Percentiles rank a stretch among this genome's conserved stretches.
phyloP scores from a whole-genome alignment of 108 stramenopile genomes.

The Pseudonitzschia pungens region DNA sequence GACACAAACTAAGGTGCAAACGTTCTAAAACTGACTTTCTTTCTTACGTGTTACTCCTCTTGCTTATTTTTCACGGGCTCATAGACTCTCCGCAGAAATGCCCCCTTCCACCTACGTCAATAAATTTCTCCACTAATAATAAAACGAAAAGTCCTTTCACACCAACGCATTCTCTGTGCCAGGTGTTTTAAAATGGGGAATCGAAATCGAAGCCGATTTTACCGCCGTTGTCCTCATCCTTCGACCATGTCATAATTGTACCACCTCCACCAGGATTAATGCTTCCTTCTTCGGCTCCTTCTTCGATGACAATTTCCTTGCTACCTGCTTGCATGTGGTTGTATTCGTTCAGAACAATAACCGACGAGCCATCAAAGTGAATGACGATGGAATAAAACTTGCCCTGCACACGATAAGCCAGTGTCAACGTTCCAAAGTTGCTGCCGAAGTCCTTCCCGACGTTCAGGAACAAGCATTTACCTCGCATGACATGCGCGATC shows the following conservation, averaged over 20 bases:
- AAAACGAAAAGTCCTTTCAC: not conserved
- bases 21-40: no score
- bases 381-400: slow-evolving; percentile 42
- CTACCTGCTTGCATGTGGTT: slow-evolving; percentile 40
- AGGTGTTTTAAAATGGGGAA: slow-evolving; percentile 39
- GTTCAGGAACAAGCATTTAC: slow-evolving; percentile 46
- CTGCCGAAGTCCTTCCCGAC: slow-evolving; percentile 43
- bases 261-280: slow-evolving; percentile 44
- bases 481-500: slow-evolving; percentile 36
- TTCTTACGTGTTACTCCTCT: no score
- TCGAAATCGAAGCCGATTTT: slow-evolving; percentile 46
- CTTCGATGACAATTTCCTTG: slow-evolving; percentile 37
- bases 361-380: slow-evolving; percentile 37
- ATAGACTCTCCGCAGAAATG: not conserved
- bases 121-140: not conserved
- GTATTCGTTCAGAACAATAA: slow-evolving; percentile 38
- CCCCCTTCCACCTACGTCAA: not conserved
- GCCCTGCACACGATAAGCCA: slow-evolving; percentile 35
- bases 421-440: slow-evolving; percentile 41
- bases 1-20: no score
- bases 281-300: slow-evolving; percentile 39
- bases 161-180: not conserved
- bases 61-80: no score
- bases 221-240: slow-evolving; percentile 33
- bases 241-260: slow-evolving; percentile 42